A percentile compares a stretch with the other conserved stretches of the same genome.
Evolutionary conservation across 176 grass and related monocot genomes (phyloP).

Genomic region (Carex pumila): DNA sequence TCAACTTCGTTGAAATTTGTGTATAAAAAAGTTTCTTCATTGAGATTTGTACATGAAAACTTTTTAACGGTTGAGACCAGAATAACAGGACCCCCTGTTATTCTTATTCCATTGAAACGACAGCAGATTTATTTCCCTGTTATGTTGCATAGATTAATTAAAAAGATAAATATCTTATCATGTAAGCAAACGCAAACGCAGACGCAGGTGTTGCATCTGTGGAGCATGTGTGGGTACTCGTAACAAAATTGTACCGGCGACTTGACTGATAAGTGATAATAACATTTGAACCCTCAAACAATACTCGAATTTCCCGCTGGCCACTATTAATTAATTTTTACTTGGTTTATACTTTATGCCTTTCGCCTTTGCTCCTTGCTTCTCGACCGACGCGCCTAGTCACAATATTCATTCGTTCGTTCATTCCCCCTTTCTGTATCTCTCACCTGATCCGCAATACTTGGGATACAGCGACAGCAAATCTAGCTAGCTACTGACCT

Average conservation of each 20-base stretch:
- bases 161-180: neutral
- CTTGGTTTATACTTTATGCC: neutral
- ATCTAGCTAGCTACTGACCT: neutral
- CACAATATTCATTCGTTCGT: neutral
- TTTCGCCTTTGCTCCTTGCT: neutral
- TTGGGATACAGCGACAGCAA: neutral
- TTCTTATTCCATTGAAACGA: too few species aligned
- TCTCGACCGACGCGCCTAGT: neutral
- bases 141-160: too few species aligned
- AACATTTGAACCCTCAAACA: conserved; percentile 21
- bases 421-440: neutral
- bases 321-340: neutral
- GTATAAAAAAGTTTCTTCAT: too few species aligned
- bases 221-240: neutral
- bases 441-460: conserved; percentile 5
- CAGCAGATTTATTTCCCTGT: too few species aligned
- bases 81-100: too few species aligned
- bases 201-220: neutral
- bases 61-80: too few species aligned
- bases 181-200: neutral
- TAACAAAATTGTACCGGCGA: neutral
- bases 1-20: too few species aligned
- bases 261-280: neutral
- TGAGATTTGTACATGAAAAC: too few species aligned
- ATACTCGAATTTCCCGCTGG: conserved; percentile 19